Percentiles rank a stretch among this genome's conserved stretches.
Conservation (phyloP, 257 asterid genomes). For the Lantana camara region DNA sequence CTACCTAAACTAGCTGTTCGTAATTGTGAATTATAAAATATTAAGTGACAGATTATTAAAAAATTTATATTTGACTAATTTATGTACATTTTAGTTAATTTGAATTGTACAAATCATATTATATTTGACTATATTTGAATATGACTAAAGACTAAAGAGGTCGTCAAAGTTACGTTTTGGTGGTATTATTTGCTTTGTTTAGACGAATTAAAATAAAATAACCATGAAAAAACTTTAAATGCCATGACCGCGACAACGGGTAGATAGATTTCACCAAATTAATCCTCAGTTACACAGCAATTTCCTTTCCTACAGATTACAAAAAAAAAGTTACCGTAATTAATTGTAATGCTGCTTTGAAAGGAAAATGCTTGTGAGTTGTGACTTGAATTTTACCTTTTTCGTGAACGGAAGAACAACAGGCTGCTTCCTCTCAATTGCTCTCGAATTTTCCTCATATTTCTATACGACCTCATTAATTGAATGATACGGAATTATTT, state of each 20-base stretch:
- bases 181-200: neutral
- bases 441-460: too few relatives aligned
- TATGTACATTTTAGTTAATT: too few relatives aligned
- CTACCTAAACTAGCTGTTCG: too few relatives aligned
- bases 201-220: neutral
- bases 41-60: too few relatives aligned
- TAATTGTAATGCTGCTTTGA: neutral
- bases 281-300: neutral
- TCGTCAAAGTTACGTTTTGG: neutral
- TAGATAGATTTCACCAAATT: neutral
- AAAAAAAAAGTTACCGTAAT: neutral
- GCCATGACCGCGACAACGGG: neutral
- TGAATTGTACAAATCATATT: too few relatives aligned
- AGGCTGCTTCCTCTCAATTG: neutral
- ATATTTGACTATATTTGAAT: neutral
- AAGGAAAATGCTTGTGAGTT: neutral
- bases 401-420: too few relatives aligned
- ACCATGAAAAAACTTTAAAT: neutral
- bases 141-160: neutral
- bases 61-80: too few relatives aligned
- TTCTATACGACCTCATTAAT: too few relatives aligned
- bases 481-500: too few relatives aligned
- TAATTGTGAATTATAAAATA: too few relatives aligned
- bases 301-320: neutral
- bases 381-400: too few relatives aligned